A percentile compares a stretch with the other conserved stretches of the same genome.
phyloP scores from a whole-genome alignment of 306 rosid genomes.

The Ormosia semicastrata region DNA sequence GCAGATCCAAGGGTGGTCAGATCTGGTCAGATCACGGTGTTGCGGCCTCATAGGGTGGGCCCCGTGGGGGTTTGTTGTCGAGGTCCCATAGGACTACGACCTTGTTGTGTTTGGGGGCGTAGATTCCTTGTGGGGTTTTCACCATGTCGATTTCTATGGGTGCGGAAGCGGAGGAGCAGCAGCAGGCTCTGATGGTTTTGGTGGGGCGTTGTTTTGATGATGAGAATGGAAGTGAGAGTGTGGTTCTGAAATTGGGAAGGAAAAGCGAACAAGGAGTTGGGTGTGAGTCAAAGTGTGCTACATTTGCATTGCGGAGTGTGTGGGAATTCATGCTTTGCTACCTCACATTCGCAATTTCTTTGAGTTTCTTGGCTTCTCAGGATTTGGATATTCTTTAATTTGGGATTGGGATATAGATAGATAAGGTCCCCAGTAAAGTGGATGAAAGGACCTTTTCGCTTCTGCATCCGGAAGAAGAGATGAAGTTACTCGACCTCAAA shows the following conservation, averaged over 20 bases:
- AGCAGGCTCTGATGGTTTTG: neutral
- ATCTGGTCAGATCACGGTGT: no score
- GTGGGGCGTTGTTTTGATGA: no score
- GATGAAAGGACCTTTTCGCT: no score
- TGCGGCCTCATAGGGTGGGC: conserved; percentile 85
- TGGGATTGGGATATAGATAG: no score
- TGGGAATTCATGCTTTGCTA: conserved; percentile 25
- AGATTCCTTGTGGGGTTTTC: conserved; percentile 59
- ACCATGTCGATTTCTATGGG: conserved; percentile 76
- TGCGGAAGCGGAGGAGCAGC: conserved; percentile 29
- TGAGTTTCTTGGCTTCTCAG: no score
- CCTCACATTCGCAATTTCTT: no score
- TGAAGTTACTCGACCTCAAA: no score
- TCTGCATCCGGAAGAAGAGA: no score
- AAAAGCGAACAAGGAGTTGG: no score
- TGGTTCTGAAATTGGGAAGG: neutral
- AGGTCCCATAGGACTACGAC: conserved; percentile 91
- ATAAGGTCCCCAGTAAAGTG: no score
- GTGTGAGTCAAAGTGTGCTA: neutral
- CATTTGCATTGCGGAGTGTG: conserved; percentile 15
- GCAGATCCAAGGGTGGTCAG: no score
- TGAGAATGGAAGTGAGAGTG: neutral
- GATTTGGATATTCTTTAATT: neutral
- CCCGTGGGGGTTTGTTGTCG: conserved; percentile 92
- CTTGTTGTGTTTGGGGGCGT: conserved; percentile 54